phyloP scores from a whole-genome alignment of 495 filamentous ascomycete species.

The Podospora comata region DNA sequence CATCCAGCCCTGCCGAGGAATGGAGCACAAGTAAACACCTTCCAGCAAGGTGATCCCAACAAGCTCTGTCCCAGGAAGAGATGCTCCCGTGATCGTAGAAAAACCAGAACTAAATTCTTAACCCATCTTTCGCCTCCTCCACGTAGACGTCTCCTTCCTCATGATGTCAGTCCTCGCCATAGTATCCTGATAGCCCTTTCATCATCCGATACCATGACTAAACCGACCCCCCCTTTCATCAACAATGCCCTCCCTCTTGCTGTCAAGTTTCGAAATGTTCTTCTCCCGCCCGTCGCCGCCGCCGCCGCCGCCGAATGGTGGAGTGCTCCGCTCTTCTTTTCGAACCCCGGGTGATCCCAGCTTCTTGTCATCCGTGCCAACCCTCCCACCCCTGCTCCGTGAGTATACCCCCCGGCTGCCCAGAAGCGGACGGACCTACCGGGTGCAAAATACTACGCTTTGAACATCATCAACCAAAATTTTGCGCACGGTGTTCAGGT shows the following conservation, averaged over 20 bases:
- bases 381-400: too few species aligned
- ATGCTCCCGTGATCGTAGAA: neutral
- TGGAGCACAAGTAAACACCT: neutral
- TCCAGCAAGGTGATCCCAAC: neutral
- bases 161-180: neutral
- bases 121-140: neutral
- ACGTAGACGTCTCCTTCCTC: neutral
- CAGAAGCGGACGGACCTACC: too few species aligned
- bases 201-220: neutral
- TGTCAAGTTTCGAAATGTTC: neutral
- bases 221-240: too few species aligned
- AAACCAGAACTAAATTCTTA: neutral
- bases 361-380: too few species aligned
- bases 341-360: too few species aligned
- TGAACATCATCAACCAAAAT: neutral
- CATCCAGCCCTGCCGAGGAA: neutral
- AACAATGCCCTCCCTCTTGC: neutral
- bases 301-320: neutral
- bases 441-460: neutral
- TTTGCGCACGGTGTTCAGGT: constrained; percentile 3
- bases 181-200: neutral
- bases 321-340: too few species aligned
- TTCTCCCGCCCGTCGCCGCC: neutral
- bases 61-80: neutral
- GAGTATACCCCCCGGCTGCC: too few species aligned